Evolutionary conservation across 306 rosid genomes (phyloP).

Genomic region (Sophora flavescens): DNA sequence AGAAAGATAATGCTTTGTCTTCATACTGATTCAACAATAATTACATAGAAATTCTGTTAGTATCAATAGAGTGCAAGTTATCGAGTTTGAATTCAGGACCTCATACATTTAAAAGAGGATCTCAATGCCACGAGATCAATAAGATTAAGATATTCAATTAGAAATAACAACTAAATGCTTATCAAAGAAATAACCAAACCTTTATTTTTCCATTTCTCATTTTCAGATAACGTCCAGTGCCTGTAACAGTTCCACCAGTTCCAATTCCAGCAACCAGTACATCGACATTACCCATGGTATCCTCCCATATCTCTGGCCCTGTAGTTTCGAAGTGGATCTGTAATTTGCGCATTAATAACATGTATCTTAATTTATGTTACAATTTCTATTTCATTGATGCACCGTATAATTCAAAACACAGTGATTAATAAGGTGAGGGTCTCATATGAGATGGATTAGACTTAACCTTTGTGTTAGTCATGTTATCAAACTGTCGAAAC

Average conservation of each 20-base stretch:
- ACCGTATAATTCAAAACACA: slow-evolving; percentile 27
- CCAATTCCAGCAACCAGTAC: slow-evolving; percentile 90
- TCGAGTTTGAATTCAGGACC: slow-evolving; percentile 26
- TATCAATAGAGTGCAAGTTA: not conserved
- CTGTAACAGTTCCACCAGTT: slow-evolving; percentile 95
- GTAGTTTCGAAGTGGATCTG: slow-evolving; percentile 98
- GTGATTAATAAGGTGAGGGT: slow-evolving; percentile 33
- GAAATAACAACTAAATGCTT: slow-evolving; percentile 37
- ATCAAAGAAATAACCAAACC: slow-evolving; percentile 55
- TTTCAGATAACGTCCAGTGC: slow-evolving; percentile 90
- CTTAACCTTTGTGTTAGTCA: slow-evolving; percentile 75
- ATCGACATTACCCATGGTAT: slow-evolving; percentile 88
- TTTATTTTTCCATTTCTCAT: slow-evolving; percentile 68
- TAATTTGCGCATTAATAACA: slow-evolving; percentile 55
- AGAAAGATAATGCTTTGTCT: slow-evolving; percentile 12
- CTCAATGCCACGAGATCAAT: slow-evolving; percentile 27
- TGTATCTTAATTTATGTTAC: slow-evolving; percentile 27
- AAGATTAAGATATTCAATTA: slow-evolving; percentile 32
- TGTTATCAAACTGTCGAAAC: slow-evolving; percentile 94
- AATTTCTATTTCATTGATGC: slow-evolving; percentile 20
- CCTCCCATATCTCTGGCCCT: slow-evolving; percentile 99
- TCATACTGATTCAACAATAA: slow-evolving; percentile 2
- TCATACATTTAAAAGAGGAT: slow-evolving; percentile 20
- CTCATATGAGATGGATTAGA: slow-evolving; percentile 40
- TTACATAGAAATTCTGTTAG: not conserved